A percentile compares a stretch with the other conserved stretches of the same genome.
These are phyloP conservation scores for Trichoderma reesei DNA, from an alignment of 495 filamentous ascomycete genomes.

Conservation along the genomic window DNA sequence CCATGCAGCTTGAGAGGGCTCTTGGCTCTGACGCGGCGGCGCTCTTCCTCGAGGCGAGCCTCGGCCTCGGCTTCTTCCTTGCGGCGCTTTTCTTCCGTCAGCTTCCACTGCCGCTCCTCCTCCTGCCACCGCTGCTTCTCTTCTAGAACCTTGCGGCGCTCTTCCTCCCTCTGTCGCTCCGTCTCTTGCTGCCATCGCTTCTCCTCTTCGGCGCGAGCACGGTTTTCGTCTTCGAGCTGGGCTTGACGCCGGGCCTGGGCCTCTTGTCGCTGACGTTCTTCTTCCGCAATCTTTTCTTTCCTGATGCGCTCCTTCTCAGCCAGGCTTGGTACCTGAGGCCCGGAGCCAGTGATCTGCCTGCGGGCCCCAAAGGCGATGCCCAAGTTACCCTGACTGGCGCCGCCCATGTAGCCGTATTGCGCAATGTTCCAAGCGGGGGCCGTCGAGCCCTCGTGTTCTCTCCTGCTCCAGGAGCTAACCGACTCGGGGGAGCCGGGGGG, in stretches of 20 bases:
- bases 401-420: slow-evolving; percentile 98
- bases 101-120: slow-evolving; percentile 71
- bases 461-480: slow-evolving; percentile 87
- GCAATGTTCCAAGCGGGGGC: slow-evolving; percentile 96
- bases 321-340: slow-evolving; percentile 66
- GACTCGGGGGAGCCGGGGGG: slow-evolving; percentile 34
- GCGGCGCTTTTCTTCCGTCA: slow-evolving; percentile 66
- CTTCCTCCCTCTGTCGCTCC: slow-evolving; percentile 53
- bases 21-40: slow-evolving; percentile 46
- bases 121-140: slow-evolving; percentile 78
- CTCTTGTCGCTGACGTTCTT: slow-evolving; percentile 49
- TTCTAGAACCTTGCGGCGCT: slow-evolving; percentile 57
- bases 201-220: slow-evolving; percentile 59
- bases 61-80: slow-evolving; percentile 67
- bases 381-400: slow-evolving; percentile 90
- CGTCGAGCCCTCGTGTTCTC: slow-evolving; percentile 66
- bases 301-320: slow-evolving; percentile 44
- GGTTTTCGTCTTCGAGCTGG: slow-evolving; percentile 57
- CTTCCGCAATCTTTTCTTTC: slow-evolving; percentile 42
- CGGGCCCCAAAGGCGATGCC: slow-evolving; percentile 86
- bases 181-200: slow-evolving; percentile 74
- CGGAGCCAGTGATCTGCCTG: slow-evolving; percentile 81
- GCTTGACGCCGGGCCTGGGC: slow-evolving; percentile 36
- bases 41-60: slow-evolving; percentile 54
- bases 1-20: slow-evolving; percentile 64